phyloP scores from a whole-genome alignment of 768 basidiomycete genomes.

The Strobilomyces dryophilus region DNA sequence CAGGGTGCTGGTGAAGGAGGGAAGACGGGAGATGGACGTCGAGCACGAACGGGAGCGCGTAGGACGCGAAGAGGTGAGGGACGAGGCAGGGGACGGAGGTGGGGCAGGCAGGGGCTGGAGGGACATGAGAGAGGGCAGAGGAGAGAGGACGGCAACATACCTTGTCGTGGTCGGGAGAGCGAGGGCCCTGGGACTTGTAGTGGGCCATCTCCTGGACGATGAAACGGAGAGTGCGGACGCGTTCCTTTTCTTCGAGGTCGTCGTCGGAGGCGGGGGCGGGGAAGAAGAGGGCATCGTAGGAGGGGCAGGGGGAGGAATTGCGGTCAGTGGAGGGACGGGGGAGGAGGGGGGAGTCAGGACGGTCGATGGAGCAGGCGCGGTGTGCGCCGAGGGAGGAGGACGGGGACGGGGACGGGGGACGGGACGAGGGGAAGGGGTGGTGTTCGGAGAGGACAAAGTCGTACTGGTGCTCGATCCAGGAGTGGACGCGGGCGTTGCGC shows the following conservation, averaged over 20 bases:
- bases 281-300: constrained; percentile 34
- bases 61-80: constrained; percentile 22
- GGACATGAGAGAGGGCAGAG: not conserved
- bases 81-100: constrained; percentile 27
- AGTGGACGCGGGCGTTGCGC: constrained; percentile 30
- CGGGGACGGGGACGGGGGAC: constrained; percentile 25
- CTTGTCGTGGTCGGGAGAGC: constrained; percentile 7
- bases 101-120: constrained; percentile 19
- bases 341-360: constrained; percentile 30
- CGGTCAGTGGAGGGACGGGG: constrained; percentile 24
- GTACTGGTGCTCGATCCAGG: constrained; percentile 35
- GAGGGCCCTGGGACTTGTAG: constrained; percentile 14
- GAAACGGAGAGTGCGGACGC: constrained; percentile 33
- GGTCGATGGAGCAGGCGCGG: constrained; percentile 19
- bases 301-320: constrained; percentile 25
- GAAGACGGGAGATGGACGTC: constrained; percentile 27
- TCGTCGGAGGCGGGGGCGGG: constrained; percentile 11
- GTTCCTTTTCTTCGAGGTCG: constrained; percentile 28
- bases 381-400: constrained; percentile 31
- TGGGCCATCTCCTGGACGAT: constrained; percentile 35
- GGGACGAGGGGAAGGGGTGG: constrained; percentile 6
- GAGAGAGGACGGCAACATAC: not conserved
- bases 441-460: constrained; percentile 32
- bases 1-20: constrained; percentile 32
- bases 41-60: constrained; percentile 32